Evolutionary conservation across 2,329 filamentous ascomycete genomes (phyloP), one percentile per base, ranked within the genome.

Genomic region (Sarocladium brachiariae): DNA sequence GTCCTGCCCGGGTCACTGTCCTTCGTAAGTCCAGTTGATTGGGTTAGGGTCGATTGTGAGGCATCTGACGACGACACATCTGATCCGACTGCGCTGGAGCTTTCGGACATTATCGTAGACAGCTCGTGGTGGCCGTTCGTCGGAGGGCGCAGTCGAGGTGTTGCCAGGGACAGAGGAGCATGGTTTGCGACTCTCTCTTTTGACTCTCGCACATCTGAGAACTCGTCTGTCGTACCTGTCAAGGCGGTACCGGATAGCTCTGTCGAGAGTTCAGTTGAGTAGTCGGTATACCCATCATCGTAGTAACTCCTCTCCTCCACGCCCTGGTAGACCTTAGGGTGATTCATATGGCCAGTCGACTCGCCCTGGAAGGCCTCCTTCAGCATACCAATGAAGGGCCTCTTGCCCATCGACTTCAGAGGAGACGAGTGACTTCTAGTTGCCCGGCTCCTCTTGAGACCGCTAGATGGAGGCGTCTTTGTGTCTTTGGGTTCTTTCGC

Each of bases 291-390:
- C 4, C 55, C 50, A n/a, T 60, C 58, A 16, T 62, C 53, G 9
- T 60, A 59, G 27, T 62, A 65, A 5, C 57, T 59, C 3, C 67
- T 65, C 49, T 75, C 68, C 52, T 76, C 70, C 25, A 67, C 72
- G 49, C 72, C 76, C 33, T 75, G 70, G 53, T 79, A 79, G 23
- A 70, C 67, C 53, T 69, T 68, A 1, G 73, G 70, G 13, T 70
- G 69, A 4, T 73, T 65, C 18, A 67, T 66, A 52, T 74, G 69
- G 9, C 70, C 70, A 2, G 64, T 71, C 2, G 81, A 84, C 60
- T 84, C 80, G 25, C 81, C 81, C 34, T 75, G 74, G 58, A 85
- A 84, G 3, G 80, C 81, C 53, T 81, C 80, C 50, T 77, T 78
- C 8, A 85, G 64, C 41, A 75, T 73, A 35, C 82, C 81, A 19